Conservation (phyloP, 371 early-diverging fungal species). For the Rhizopus stolonifer region DNA sequence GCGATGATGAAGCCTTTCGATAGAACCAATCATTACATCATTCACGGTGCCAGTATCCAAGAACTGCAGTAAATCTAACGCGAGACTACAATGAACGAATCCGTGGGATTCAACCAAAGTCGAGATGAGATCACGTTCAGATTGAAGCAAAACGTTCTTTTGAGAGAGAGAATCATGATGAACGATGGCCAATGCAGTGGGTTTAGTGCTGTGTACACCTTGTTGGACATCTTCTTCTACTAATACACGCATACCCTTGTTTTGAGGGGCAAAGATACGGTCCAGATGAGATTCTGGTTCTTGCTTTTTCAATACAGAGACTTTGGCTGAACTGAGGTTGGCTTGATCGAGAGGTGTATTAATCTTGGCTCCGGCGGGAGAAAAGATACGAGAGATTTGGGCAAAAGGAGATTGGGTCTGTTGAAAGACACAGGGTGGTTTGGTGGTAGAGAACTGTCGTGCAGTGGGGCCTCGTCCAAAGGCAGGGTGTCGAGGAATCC, state of each 20-base stretch:
- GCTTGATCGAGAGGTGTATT: neutral
- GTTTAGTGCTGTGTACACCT: neutral
- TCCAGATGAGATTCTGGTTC: neutral
- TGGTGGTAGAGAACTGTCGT: slow-evolving; percentile 29
- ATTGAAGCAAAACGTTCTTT: neutral
- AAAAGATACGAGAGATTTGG: slow-evolving; percentile 30
- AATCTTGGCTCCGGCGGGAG: slow-evolving; percentile 17
- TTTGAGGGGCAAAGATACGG: slow-evolving; percentile 5
- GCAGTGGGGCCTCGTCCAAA: slow-evolving; percentile 20
- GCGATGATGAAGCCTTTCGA: slow-evolving; percentile 5
- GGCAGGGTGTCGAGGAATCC: slow-evolving; percentile 23
- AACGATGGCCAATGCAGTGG: slow-evolving; percentile 13
- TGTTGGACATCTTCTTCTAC: slow-evolving; percentile 12
- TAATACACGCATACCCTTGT: slow-evolving; percentile 12
- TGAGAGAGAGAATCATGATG: slow-evolving; percentile 20
- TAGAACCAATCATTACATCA: slow-evolving; percentile 11
- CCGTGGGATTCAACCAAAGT: neutral
- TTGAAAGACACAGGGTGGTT: slow-evolving; percentile 22
- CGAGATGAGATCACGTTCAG: neutral
- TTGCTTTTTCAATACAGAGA: too few species aligned
- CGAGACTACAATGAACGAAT: slow-evolving; percentile 13
- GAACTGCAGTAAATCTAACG: slow-evolving; percentile 17
- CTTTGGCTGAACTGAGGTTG: too few species aligned
- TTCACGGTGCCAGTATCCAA: slow-evolving; percentile 6
- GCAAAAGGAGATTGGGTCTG: slow-evolving; percentile 16